Evolutionary conservation across 2,329 filamentous ascomycete species (phyloP).

Genomic region (Cladophialophora chaetospira): DNA sequence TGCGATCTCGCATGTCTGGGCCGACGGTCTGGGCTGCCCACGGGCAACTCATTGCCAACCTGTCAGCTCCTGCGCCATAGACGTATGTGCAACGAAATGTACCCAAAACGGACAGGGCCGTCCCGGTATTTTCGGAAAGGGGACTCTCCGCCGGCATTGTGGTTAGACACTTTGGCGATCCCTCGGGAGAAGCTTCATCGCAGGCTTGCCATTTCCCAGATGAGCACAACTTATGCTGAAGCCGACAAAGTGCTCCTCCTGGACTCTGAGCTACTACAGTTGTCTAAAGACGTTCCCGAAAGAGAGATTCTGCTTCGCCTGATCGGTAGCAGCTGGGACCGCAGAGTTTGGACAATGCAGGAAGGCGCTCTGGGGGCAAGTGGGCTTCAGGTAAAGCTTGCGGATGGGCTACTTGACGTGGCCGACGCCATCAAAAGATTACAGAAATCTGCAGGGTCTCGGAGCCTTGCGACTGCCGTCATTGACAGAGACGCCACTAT

Average conservation of each 20-base stretch:
- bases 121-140: background rate
- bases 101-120: background rate
- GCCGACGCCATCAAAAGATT: background rate
- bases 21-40: conserved; percentile 41
- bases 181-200: conserved; percentile 19
- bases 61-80: conserved; percentile 38
- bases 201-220: conserved; percentile 37
- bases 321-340: conserved; percentile 43
- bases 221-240: conserved; percentile 40
- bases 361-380: conserved; percentile 35
- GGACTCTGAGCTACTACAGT: conserved; percentile 37
- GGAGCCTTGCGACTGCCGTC: background rate
- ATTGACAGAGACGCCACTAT: conserved; percentile 11
- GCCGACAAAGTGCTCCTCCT: conserved; percentile 40
- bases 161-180: conserved; percentile 34
- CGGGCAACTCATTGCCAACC: conserved; percentile 36
- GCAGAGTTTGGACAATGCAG: conserved; percentile 47
- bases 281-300: conserved; percentile 18
- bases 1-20: conserved; percentile 44
- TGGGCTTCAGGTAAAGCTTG: conserved; percentile 5
- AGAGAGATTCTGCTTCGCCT: conserved; percentile 38
- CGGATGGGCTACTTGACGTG: conserved; percentile 3
- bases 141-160: conserved; percentile 17
- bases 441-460: background rate
- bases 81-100: conserved; percentile 30